Conservation (phyloP, 2,329 filamentous ascomycete species). For the Bipolaris sorokiniana region DNA sequence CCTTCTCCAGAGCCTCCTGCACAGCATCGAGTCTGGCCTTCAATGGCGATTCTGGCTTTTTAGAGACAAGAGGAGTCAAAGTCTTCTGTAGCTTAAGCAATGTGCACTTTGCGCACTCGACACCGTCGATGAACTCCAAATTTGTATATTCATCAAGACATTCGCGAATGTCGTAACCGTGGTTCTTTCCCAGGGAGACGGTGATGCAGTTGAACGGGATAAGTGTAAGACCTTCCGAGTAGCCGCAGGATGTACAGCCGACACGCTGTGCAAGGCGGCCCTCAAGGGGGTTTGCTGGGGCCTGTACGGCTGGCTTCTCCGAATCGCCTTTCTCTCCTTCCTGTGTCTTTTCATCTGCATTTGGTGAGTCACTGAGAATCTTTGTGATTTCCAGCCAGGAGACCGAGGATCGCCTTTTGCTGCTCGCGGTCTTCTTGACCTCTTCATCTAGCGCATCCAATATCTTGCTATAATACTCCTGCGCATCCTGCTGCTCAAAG, state of each 20-base stretch:
- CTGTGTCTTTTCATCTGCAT: conserved; percentile 10
- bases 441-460: conserved; percentile 85
- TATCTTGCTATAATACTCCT: conserved; percentile 94
- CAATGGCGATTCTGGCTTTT: conserved; percentile 52
- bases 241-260: conserved; percentile 82
- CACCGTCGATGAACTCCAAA: conserved; percentile 83
- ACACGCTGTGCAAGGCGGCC: conserved; percentile 88
- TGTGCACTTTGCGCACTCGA: conserved; percentile 92
- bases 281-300: conserved; percentile 77
- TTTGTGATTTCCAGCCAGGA: conserved; percentile 42
- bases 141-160: conserved; percentile 84
- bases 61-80: conserved; percentile 28
- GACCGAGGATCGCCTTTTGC: conserved; percentile 48
- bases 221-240: conserved; percentile 85
- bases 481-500: conserved; percentile 95
- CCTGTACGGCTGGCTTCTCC: conserved; percentile 17
- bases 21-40: conserved; percentile 67
- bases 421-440: conserved; percentile 57
- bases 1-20: conserved; percentile 73
- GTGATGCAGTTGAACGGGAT: conserved; percentile 95
- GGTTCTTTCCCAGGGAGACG: conserved; percentile 72
- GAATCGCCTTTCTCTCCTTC: conserved; percentile 5
- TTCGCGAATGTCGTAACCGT: conserved; percentile 73
- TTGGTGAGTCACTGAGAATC: conserved; percentile 27
- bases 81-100: conserved; percentile 64